Base-by-base conservation (phyloP, 202 grass and related monocot species). In the Setaria viridis region DNA sequence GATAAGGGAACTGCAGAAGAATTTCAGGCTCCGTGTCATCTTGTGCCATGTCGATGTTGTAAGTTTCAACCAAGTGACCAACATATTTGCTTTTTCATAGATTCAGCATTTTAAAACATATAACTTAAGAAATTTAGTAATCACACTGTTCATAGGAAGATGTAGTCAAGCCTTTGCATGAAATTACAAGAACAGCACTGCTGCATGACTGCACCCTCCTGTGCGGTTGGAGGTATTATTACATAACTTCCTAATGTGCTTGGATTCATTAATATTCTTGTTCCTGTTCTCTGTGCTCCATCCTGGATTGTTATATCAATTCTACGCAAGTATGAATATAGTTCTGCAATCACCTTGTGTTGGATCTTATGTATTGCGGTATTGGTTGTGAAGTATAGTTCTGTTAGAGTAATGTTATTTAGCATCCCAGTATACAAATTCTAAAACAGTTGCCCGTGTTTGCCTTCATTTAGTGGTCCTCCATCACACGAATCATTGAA, bases 41-140 rank as follows among this genome's bases (percentile, higher is more conserved):
- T 87, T 99, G 80, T 95, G 96, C 84, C 96, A 99, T 85, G 62
- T 95, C 80, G 93, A 99, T 99, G 79, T 99, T 84, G 96, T 99
- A 86, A 91, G 85, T 84, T 82, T 72, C 58, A 33, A 51, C 68
- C 39, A 34, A 16, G 60, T 83, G 54, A 42, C 55, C 19, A 11
- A 42, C 47, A 32, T 89, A 68, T 50, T 74, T 74, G 49, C 43
- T 53, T 74, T 62, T 5, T 15, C 55, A 4, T 3, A 14, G 49
- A 19, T 47, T 47, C 19, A 69, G 25, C 14, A 67, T 17, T 79
- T 62, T 15, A 15, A 51, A 66, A 70, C 41, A 49, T 88, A 29
- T 67, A 32, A 33, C 59, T 76, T 57, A 76, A 15, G 20, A 43
- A 76, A 41, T 81, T 56, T 84, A 70, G 45, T 48, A 49, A 70